Evolutionary conservation across 345 rosid species (phyloP), one percentile per base, ranked within the genome.

Genomic region (Alliaria petiolata): DNA sequence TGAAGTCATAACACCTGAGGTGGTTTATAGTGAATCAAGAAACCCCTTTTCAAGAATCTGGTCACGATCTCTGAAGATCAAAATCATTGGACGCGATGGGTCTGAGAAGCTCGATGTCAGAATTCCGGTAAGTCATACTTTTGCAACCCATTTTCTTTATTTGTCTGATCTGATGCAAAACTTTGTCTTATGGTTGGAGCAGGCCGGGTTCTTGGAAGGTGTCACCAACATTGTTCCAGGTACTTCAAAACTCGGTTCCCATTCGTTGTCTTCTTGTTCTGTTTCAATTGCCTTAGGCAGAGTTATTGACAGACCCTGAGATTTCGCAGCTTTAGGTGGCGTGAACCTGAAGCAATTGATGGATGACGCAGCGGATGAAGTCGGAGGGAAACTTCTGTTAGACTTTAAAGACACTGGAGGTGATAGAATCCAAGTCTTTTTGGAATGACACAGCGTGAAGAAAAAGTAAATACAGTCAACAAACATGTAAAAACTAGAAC

Each of bases 181-280:
- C 56, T 43, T 55, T 33, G 35, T 43, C 58, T 30, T 5, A 5
- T 25, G 39, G 70, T 55, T 62, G 57, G 51, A 46, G 7, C 89
- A 93, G 97, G 95, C 98, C 1, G 98, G 98, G 50, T 89, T 87
- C 72, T 68, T 93, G 83, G 96, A 91, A 47, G 97, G 90, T 26
- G 74, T 93, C 69, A 87, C 98, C 63, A 87, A 89, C 71, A 84
- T 93, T 39, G 97, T 93, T 60, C 96, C 96, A 69, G 98, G 98
- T 92, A 84, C n/a, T 16, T 42, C 22, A 14, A 64, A 31, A 26
- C 54, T 39, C 4, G 3, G 20, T 61, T 28, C 51, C 8, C 7
- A n/a, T 62, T 61, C 36, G 36, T 26, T 15, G 31, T 65, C 46
- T 43, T 47, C 7, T 45, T 69, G 2, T 45, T 56, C 28, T 15